These are phyloP conservation scores for Talaromyces trachyspermus DNA, from an alignment of 495 filamentous ascomycete species.

Conservation along the genomic window DNA sequence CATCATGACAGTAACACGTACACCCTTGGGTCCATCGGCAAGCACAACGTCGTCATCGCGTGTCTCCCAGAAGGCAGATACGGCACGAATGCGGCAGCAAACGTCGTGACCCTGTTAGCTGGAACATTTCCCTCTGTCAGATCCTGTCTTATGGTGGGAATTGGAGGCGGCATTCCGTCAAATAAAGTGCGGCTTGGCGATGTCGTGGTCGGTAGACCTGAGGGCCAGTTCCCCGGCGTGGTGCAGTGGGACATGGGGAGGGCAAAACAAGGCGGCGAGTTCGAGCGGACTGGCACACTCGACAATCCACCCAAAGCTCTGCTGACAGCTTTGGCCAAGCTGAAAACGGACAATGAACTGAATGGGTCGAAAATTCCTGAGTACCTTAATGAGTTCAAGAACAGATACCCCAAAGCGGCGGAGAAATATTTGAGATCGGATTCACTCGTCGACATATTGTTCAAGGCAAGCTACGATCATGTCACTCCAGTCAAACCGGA, in stretches of 20 bases:
- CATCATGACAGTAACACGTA: conserved; percentile 24
- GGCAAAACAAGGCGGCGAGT: conserved; percentile 7
- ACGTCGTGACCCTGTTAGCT: conserved; percentile 28
- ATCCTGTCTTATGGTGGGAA: conserved; percentile 43
- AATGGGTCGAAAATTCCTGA: conserved; percentile 13
- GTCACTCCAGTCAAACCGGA: neutral
- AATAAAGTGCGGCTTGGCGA: conserved; percentile 16
- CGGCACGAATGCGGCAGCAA: conserved; percentile 31
- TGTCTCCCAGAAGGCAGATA: conserved; percentile 27
- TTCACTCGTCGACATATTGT: conserved; percentile 10
- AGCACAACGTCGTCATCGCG: conserved; percentile 39
- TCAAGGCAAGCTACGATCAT: conserved; percentile 9
- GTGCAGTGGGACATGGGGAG: conserved; percentile 21
- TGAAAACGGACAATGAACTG: conserved; percentile 11
- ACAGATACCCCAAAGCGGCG: conserved; percentile 17
- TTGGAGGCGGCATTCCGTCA: conserved; percentile 32
- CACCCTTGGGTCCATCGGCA: conserved; percentile 21
- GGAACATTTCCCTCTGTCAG: conserved; percentile 32
- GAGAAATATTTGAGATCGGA: conserved; percentile 12
- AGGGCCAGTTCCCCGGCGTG: conserved; percentile 11
- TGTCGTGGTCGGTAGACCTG: conserved; percentile 17
- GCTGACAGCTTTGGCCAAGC: conserved; percentile 14
- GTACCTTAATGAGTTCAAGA: conserved; percentile 15
- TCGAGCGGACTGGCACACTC: conserved; percentile 21
- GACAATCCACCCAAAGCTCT: conserved; percentile 19